Evolutionary conservation across 202 grass and related monocot genomes (phyloP), one percentile per base, ranked within the genome.

Genomic region (Elaeis oleifera): DNA sequence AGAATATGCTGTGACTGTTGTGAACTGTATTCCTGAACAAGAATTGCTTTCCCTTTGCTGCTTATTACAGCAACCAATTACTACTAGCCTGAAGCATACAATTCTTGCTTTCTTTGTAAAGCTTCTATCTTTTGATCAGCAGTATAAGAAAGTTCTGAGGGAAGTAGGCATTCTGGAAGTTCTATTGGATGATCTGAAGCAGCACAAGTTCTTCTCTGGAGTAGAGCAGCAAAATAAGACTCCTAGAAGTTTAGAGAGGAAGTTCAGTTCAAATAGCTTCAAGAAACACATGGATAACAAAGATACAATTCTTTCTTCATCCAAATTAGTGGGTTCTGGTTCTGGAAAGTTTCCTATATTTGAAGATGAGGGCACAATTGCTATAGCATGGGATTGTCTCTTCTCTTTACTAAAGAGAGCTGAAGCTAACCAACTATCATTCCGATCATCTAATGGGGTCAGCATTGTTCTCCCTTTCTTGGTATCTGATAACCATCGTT

Each of bases 351-450:
- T 78, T 72, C 85, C 72, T 51, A 82, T 99, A 75, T 99, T 99
- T 78, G 94, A 99, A 79, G 88, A 94, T 75, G 94, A 94, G 79
- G 83, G 82, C 48, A 94, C 88, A 60, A 79, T 94, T 57, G 59
- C 72, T 80, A 78, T 99, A 67, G 94, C 85, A 74, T 99, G 94
- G 94, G 94, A 99, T 84, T 99, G 94, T 64, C 85, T 99, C 71
- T 99, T 89, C 79, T 85, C 89, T 84, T 71, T 99, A 70, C 70
- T 99, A 71, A 99, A 89, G 75, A 83, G 88, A 75, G 94, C 88
- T 55, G 94, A 99, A 58, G 56, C 85, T 77, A 99, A 99, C 72
- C 94, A 99, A 71, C 94, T 94, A 77, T 81, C 85, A 18, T 99
- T 99, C 66, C 80, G 94, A 69, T 85, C 75, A 17, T 90, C 85